Evolutionary conservation across 2,329 filamentous ascomycete species (phyloP).

Genomic region (Lachnellula occidentalis): DNA sequence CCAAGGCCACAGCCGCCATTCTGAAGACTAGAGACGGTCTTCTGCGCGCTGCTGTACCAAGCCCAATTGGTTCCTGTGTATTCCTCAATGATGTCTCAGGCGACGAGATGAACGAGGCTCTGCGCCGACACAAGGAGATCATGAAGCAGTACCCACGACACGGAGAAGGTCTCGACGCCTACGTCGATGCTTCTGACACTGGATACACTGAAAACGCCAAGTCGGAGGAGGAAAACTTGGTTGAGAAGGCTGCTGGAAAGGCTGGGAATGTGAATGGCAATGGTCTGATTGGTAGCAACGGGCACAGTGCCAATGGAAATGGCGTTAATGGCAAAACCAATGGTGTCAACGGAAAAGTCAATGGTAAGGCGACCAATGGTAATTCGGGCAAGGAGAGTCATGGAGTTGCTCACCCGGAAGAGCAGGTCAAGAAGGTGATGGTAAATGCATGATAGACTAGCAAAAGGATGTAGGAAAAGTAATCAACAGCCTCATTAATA

Average conservation of each 20-base stretch:
- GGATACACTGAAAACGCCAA: conserved; percentile 41
- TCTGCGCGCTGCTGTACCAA: conserved; percentile 63
- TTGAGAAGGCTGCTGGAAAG: conserved; percentile 24
- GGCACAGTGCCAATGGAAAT: neutral
- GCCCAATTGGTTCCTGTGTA: conserved; percentile 58
- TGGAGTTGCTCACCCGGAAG: neutral
- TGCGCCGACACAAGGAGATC: conserved; percentile 58
- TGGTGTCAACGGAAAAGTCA: neutral
- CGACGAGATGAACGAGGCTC: conserved; percentile 56
- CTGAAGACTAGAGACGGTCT: conserved; percentile 65
- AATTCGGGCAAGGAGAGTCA: neutral
- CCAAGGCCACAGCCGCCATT: conserved; percentile 62
- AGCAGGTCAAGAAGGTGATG: neutral
- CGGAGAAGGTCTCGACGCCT: conserved; percentile 63
- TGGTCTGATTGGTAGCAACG: conserved; percentile 8
- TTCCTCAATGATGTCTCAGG: conserved; percentile 63
- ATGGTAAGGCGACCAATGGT: neutral
- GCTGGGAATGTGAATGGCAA: conserved; percentile 19
- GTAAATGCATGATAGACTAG: too few relatives aligned
- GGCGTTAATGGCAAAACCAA: conserved; percentile 4
- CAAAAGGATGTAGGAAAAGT: too few relatives aligned
- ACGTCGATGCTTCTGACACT: conserved; percentile 64
- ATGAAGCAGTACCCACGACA: conserved; percentile 57
- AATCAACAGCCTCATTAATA: too few relatives aligned
- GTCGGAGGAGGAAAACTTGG: conserved; percentile 21